These are phyloP conservation scores for Claviceps maximensis DNA, from an alignment of 2,329 filamentous ascomycete genomes.

Conservation along the genomic window DNA sequence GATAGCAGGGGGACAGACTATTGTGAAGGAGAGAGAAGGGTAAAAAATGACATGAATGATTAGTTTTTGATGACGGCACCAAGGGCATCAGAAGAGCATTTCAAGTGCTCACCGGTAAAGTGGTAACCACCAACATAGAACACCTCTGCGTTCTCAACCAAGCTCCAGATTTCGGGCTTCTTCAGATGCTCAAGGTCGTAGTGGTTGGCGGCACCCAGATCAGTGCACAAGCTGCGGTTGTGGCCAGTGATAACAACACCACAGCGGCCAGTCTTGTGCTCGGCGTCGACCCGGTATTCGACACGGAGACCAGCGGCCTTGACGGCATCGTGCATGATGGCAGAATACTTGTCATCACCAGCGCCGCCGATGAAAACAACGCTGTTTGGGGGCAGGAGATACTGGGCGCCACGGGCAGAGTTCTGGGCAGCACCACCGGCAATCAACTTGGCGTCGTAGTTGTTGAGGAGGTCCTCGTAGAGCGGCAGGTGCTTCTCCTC, in stretches of 20 bases:
- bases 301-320: constrained; percentile 79
- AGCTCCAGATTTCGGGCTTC: constrained; percentile 77
- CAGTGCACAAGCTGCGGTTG: constrained; percentile 88
- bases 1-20: constrained; percentile 80
- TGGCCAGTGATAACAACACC: constrained; percentile 95
- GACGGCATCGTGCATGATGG: constrained; percentile 75
- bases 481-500: constrained; percentile 80
- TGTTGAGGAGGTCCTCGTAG: constrained; percentile 87
- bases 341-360: constrained; percentile 89
- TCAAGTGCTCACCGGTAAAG: constrained; percentile 49
- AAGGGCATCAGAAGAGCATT: not conserved
- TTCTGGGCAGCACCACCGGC: constrained; percentile 96
- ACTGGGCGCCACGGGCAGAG: constrained; percentile 90
- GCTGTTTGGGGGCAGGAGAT: constrained; percentile 79
- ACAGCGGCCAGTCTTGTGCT: constrained; percentile 79
- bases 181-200: constrained; percentile 93
- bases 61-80: not conserved
- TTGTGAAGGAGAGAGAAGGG: not conserved
- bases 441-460: constrained; percentile 86
- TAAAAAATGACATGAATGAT: not conserved
- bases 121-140: constrained; percentile 97
- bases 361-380: constrained; percentile 91
- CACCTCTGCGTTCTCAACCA: constrained; percentile 76
- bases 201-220: constrained; percentile 91
- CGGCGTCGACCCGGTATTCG: constrained; percentile 85